Conservation (phyloP, 805 yeast genomes). For the Zygosaccharomyces kombuchaensis region DNA sequence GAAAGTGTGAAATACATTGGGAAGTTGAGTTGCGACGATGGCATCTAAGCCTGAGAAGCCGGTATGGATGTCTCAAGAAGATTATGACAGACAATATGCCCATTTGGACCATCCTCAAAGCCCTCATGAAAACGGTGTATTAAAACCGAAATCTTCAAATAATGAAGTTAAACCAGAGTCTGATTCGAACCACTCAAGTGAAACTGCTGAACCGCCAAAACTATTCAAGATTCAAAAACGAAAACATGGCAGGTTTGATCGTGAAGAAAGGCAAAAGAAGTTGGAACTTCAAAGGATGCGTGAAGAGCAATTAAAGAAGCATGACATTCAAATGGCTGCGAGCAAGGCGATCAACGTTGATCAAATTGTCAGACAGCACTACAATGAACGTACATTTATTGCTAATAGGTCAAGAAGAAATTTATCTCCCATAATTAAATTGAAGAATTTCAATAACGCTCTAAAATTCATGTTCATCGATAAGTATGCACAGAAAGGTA, state of each 20-base stretch:
- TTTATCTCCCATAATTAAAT: slow-evolving; percentile 76
- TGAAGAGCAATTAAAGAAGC: slow-evolving; percentile 34
- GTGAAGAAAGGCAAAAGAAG: slow-evolving; percentile 33
- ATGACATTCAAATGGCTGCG: slow-evolving; percentile 36
- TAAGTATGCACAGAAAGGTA: slow-evolving; percentile 53
- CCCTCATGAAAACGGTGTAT: slow-evolving; percentile 8
- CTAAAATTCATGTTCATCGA: slow-evolving; percentile 82
- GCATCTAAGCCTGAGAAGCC: slow-evolving; percentile 33
- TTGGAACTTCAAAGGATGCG: slow-evolving; percentile 31
- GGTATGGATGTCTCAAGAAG: slow-evolving; percentile 38
- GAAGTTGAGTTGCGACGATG: slow-evolving; percentile 7
- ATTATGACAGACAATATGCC: slow-evolving; percentile 33
- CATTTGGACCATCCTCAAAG: slow-evolving; percentile 10
- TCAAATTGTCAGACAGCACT: slow-evolving; percentile 72
- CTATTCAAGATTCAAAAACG: slow-evolving; percentile 25
- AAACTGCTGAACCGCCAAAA: slow-evolving; percentile 9
- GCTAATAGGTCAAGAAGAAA: slow-evolving; percentile 60
- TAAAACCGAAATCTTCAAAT: slow-evolving; percentile 12
- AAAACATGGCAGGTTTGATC: slow-evolving; percentile 30
- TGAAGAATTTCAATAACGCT: slow-evolving; percentile 87
- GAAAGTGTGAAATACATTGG: background rate
- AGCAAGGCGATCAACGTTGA: slow-evolving; percentile 45
- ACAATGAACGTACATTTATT: slow-evolving; percentile 75
- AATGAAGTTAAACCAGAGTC: slow-evolving; percentile 19
- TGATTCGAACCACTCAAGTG: slow-evolving; percentile 5